Evolutionary conservation across 495 filamentous ascomycete species (phyloP).

Genomic region (Darksidea phi): DNA sequence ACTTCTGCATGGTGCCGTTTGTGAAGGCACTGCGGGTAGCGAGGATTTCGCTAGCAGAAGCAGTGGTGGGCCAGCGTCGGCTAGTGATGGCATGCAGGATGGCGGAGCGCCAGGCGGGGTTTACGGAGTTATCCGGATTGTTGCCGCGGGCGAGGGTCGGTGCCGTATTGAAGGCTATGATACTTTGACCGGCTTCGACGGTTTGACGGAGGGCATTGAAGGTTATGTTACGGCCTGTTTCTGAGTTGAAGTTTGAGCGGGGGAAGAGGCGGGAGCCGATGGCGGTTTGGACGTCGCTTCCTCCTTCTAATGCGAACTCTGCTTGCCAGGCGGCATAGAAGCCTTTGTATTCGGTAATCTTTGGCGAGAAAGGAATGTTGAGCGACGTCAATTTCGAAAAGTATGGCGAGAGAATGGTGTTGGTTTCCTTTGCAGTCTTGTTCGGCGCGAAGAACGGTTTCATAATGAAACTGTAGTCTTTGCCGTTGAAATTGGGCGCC

Average conservation of each 20-base stretch:
- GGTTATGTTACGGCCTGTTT: conserved; percentile 22
- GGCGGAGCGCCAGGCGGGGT: conserved; percentile 33
- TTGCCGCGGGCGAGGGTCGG: conserved; percentile 26
- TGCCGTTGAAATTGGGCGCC: conserved; percentile 8
- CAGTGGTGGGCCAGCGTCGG: background rate
- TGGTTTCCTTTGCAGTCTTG: conserved; percentile 15
- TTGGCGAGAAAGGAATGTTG: conserved; percentile 26
- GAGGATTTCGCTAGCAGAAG: conserved; percentile 9
- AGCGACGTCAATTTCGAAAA: conserved; percentile 13
- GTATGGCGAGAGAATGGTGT: conserved; percentile 13
- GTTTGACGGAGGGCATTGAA: conserved; percentile 15
- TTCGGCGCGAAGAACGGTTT: conserved; percentile 27
- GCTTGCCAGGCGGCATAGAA: conserved; percentile 33
- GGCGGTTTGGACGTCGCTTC: conserved; percentile 18
- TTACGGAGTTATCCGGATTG: conserved; percentile 32
- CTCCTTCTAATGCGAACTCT: conserved; percentile 25
- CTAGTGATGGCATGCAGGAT: conserved; percentile 25
- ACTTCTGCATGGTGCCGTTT: conserved; percentile 25
- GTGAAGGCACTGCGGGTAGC: conserved; percentile 12
- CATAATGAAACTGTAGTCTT: conserved; percentile 12
- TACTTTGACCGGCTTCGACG: conserved; percentile 17
- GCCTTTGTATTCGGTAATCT: conserved; percentile 29
- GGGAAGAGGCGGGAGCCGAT: conserved; percentile 29
- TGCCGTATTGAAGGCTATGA: conserved; percentile 28
- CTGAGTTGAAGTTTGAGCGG: conserved; percentile 25